Evolutionary conservation across 1,284 basidiomycete species (phyloP).

Genomic region (Apiotrichum laibachii): DNA sequence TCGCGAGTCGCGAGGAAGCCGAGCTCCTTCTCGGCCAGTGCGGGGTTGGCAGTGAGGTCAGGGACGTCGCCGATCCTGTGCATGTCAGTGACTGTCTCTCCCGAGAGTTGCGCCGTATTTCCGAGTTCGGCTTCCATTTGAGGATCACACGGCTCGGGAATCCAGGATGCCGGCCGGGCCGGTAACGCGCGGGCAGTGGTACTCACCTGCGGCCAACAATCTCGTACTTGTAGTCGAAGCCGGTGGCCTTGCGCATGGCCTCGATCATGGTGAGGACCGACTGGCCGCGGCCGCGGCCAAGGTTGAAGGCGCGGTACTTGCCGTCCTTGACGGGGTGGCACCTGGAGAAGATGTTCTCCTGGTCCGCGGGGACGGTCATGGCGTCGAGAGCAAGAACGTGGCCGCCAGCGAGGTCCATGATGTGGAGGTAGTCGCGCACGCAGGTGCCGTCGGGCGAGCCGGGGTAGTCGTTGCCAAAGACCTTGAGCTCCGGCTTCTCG

Average conservation of each 20-base stretch:
- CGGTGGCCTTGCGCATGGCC: constrained; percentile 90
- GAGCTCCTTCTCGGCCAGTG: constrained; percentile 87
- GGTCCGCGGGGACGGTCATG: constrained; percentile 27
- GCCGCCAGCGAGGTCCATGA: constrained; percentile 90
- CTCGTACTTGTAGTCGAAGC: constrained; percentile 63
- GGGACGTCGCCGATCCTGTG: constrained; percentile 90
- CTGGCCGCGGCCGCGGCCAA: constrained; percentile 89
- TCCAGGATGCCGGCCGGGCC: too few relatives aligned
- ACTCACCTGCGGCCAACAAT: constrained; percentile 82
- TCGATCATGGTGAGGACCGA: constrained; percentile 92
- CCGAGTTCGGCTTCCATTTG: not conserved
- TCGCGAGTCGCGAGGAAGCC: constrained; percentile 82
- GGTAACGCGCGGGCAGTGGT: not conserved
- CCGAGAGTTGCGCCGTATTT: not conserved
- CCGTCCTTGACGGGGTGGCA: constrained; percentile 48
- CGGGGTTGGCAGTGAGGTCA: constrained; percentile 90
- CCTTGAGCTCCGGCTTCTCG: constrained; percentile 76
- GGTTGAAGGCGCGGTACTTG: constrained; percentile 88
- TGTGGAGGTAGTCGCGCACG: constrained; percentile 95
- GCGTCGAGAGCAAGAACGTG: constrained; percentile 91
- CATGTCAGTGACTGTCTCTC: not conserved
- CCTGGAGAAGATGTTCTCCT: constrained; percentile 45
- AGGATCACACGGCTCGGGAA: too few relatives aligned
- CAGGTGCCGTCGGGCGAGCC: constrained; percentile 83
- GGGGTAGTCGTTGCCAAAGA: constrained; percentile 98